These are phyloP conservation scores for Dothistroma septosporum DNA, from an alignment of 2,329 filamentous ascomycete genomes.

Conservation along the genomic window DNA sequence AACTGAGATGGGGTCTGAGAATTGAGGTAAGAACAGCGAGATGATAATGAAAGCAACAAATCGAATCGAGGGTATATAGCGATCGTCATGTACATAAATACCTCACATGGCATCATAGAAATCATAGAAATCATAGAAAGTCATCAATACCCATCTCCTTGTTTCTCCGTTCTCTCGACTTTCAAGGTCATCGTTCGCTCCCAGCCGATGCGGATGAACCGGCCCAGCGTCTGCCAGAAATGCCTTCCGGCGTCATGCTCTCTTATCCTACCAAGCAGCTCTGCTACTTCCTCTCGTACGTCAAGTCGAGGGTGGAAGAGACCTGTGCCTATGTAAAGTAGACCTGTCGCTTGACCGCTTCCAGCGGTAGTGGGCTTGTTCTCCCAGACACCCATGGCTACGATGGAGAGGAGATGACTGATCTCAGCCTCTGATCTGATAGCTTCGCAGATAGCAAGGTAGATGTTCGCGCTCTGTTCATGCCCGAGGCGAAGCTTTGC, in stretches of 20 bases:
- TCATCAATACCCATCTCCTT: slow-evolving; percentile 8
- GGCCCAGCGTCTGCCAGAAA: slow-evolving; percentile 82
- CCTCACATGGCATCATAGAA: neutral
- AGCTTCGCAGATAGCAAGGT: slow-evolving; percentile 71
- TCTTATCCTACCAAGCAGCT: slow-evolving; percentile 74
- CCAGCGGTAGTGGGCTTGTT: slow-evolving; percentile 18
- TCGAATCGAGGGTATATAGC: slow-evolving; percentile 2
- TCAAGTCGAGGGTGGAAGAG: slow-evolving; percentile 84
- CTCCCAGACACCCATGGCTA: slow-evolving; percentile 32
- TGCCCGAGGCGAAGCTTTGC: slow-evolving; percentile 75
- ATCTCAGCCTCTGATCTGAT: slow-evolving; percentile 68
- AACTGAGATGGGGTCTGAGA: neutral
- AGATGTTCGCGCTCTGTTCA: slow-evolving; percentile 75
- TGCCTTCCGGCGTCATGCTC: slow-evolving; percentile 87
- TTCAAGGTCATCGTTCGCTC: slow-evolving; percentile 61
- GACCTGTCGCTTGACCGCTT: slow-evolving; percentile 14
- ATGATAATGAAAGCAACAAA: neutral
- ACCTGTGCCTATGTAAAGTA: slow-evolving; percentile 63
- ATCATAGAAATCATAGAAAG: slow-evolving; percentile 6
- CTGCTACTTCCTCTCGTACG: slow-evolving; percentile 72
- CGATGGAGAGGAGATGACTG: slow-evolving; percentile 49
- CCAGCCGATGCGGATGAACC: slow-evolving; percentile 84
- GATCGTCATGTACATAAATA: neutral
- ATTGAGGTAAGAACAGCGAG: neutral
- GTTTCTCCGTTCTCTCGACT: slow-evolving; percentile 20